These are phyloP conservation scores for Arthrobotrys musiformis DNA, from an alignment of 2,329 filamentous ascomycete species.

Conservation along the genomic window DNA sequence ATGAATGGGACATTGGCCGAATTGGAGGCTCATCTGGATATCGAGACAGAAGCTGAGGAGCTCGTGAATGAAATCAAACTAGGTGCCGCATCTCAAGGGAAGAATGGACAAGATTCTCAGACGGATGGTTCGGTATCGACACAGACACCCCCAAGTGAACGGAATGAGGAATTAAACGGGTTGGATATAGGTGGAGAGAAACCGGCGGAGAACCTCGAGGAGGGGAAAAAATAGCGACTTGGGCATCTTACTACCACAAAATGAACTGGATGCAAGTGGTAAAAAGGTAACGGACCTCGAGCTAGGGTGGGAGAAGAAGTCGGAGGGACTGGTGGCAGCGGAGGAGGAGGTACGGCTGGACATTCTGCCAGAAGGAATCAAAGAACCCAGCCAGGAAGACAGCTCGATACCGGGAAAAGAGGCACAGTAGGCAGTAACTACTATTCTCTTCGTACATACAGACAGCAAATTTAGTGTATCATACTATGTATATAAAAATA, in stretches of 20 bases:
- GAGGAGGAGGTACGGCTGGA: neutral
- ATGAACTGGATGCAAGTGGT: neutral
- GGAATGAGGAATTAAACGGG: neutral
- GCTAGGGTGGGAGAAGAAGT: neutral
- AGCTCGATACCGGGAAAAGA: neutral
- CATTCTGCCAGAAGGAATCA: neutral
- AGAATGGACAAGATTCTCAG: neutral
- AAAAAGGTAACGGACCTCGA: neutral
- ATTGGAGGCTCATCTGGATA: too few relatives aligned
- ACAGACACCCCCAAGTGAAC: neutral
- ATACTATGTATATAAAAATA: conserved; percentile 12
- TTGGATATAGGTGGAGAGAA: too few relatives aligned
- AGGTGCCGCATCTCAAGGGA: neutral
- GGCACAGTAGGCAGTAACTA: neutral
- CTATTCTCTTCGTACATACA: neutral
- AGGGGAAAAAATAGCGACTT: too few relatives aligned
- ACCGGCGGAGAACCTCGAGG: too few relatives aligned
- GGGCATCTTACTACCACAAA: too few relatives aligned
- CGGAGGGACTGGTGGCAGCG: neutral
- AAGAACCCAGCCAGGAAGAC: neutral
- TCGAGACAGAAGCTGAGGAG: neutral
- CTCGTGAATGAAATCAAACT: neutral
- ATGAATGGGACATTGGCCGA: neutral
- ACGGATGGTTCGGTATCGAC: neutral
- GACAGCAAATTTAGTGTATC: neutral